Evolutionary conservation across 345 rosid species (phyloP).

Genomic region (Aurinia saxatilis): DNA sequence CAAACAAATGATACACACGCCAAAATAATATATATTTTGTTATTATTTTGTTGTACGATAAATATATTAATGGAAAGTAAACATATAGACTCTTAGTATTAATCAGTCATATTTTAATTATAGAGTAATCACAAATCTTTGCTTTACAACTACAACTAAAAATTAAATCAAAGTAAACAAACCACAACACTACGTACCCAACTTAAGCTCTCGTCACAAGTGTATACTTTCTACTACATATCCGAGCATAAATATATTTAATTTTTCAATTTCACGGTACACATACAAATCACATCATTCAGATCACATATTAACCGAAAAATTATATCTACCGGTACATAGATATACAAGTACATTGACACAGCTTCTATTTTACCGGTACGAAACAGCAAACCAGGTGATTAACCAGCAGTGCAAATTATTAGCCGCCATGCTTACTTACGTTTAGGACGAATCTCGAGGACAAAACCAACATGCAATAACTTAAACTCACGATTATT

Average conservation of each 20-base stretch:
- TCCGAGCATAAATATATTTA: neutral
- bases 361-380: constrained; percentile 6
- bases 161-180: too few species aligned
- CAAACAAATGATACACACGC: too few species aligned
- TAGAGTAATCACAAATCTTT: too few species aligned
- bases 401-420: constrained; percentile 17
- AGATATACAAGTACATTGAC: constrained; percentile 3
- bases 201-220: neutral
- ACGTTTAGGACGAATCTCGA: neutral
- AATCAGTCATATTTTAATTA: too few species aligned
- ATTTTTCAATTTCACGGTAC: neutral
- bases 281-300: constrained; percentile 21
- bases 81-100: too few species aligned
- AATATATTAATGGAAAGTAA: too few species aligned
- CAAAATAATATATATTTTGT: too few species aligned
- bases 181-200: neutral
- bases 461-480: constrained; percentile 9
- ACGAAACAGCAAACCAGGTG: constrained; percentile 13
- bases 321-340: constrained; percentile 14
- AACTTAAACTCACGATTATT: constrained; percentile 15
- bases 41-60: too few species aligned
- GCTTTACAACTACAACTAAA: too few species aligned
- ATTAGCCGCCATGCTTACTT: constrained; percentile 14
- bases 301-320: neutral
- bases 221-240: neutral